phyloP scores from a whole-genome alignment of 768 basidiomycete genomes.

The Sarcodon aspratus region DNA sequence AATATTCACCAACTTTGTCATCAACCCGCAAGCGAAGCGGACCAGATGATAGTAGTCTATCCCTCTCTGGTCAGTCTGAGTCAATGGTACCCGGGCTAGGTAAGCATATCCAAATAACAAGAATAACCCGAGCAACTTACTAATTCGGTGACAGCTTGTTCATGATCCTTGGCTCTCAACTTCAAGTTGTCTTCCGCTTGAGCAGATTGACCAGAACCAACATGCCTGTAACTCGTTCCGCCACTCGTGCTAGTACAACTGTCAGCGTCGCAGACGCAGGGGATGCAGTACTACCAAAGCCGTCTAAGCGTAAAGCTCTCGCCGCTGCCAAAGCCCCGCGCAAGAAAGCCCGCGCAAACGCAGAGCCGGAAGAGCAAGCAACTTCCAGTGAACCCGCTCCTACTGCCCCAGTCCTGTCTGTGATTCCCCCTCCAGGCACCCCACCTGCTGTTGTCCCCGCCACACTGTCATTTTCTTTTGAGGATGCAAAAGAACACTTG shows the following conservation, averaged over 20 bases:
- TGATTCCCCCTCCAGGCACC: constrained; percentile 1
- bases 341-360: constrained; percentile 3
- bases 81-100: too few relatives aligned
- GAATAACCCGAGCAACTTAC: too few relatives aligned
- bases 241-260: constrained; percentile 5
- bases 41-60: too few relatives aligned
- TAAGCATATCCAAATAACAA: too few relatives aligned
- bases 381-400: not conserved
- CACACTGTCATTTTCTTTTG: constrained; percentile 63
- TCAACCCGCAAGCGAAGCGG: too few relatives aligned
- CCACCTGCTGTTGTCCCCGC: constrained; percentile 44
- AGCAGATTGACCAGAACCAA: not conserved
- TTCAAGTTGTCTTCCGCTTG: too few relatives aligned
- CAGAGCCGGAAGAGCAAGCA: constrained; percentile 1
- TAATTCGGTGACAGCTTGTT: too few relatives aligned
- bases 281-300: not conserved
- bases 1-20: too few relatives aligned
- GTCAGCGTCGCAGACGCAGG: not conserved
- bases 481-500: constrained; percentile 65
- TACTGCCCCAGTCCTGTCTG: not conserved
- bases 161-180: too few relatives aligned
- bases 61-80: too few relatives aligned
- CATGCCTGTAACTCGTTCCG: constrained; percentile 16
- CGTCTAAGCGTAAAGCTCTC: not conserved
- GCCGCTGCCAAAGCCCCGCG: not conserved